A percentile compares a stretch with the other conserved stretches of the same genome.
phyloP scores from a whole-genome alignment of 2,329 filamentous ascomycete genomes.

The Penicillium concentricum region DNA sequence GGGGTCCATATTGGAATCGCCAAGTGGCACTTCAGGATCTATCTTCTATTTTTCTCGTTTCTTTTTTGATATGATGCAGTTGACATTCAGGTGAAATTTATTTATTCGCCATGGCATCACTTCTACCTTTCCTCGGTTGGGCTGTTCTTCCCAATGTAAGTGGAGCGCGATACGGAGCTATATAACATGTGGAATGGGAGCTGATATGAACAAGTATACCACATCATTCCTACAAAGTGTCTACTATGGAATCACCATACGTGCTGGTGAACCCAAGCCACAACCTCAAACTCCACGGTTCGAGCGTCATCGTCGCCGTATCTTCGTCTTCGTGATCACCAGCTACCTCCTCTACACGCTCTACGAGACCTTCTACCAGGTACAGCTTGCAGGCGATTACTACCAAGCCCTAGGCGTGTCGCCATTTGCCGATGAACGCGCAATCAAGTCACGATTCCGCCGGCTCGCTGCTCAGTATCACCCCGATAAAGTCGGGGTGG shows the following conservation, averaged over 20 bases:
- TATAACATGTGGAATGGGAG: background rate
- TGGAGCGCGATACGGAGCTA: slow-evolving; percentile 12
- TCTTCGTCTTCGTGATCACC: slow-evolving; percentile 79
- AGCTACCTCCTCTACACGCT: slow-evolving; percentile 88
- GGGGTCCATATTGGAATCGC: slow-evolving; percentile 6
- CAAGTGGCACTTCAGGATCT: background rate
- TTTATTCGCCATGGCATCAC: slow-evolving; percentile 37
- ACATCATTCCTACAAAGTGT: slow-evolving; percentile 75
- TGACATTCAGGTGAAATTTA: background rate
- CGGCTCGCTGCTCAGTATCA: slow-evolving; percentile 69
- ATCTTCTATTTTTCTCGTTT: background rate
- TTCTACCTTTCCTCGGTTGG: slow-evolving; percentile 61
- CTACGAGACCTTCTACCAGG: slow-evolving; percentile 83
- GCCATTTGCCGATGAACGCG: slow-evolving; percentile 66
- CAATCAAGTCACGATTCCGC: slow-evolving; percentile 81
- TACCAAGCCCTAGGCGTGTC: slow-evolving; percentile 75
- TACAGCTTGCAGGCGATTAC: slow-evolving; percentile 70
- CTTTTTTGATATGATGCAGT: slow-evolving; percentile 13
- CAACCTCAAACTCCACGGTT: slow-evolving; percentile 65
- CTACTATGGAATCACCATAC: slow-evolving; percentile 85
- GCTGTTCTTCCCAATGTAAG: slow-evolving; percentile 61
- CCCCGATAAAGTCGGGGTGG: slow-evolving; percentile 71
- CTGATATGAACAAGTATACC: slow-evolving; percentile 62
- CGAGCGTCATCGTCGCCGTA: slow-evolving; percentile 72
- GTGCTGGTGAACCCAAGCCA: slow-evolving; percentile 81